Percentiles rank a stretch among this genome's conserved stretches.
These are phyloP conservation scores for Suillus paluster DNA, from an alignment of 768 basidiomycete species.

Conservation along the genomic window DNA sequence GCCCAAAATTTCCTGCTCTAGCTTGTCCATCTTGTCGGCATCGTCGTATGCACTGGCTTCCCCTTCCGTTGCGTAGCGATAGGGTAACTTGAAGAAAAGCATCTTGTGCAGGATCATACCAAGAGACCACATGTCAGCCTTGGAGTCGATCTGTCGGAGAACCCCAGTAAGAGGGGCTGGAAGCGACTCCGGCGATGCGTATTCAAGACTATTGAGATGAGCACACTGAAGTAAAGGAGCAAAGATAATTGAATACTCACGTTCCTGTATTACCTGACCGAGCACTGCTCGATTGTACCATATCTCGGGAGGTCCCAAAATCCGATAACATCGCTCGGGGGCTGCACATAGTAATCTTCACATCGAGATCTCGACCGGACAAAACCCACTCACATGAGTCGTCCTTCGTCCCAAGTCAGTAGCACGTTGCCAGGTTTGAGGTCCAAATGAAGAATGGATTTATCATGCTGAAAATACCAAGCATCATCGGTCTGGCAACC, in stretches of 20 bases:
- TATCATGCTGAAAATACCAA: slow-evolving; percentile 60
- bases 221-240: not conserved
- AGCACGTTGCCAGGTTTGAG: slow-evolving; percentile 94
- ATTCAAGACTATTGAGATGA: slow-evolving; percentile 65
- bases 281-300: slow-evolving; percentile 67
- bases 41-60: slow-evolving; percentile 57
- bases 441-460: slow-evolving; percentile 89
- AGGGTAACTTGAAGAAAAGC: slow-evolving; percentile 89
- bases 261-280: slow-evolving; percentile 97
- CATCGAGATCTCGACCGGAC: slow-evolving; percentile 1
- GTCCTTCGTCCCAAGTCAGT: slow-evolving; percentile 88
- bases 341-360: slow-evolving; percentile 40
- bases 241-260: slow-evolving; percentile 45
- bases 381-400: slow-evolving; percentile 62
- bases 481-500: slow-evolving; percentile 13
- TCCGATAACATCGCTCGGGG: slow-evolving; percentile 95
- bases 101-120: slow-evolving; percentile 96
- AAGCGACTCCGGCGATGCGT: slow-evolving; percentile 87
- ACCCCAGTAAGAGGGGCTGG: slow-evolving; percentile 66
- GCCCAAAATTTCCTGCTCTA: slow-evolving; percentile 72
- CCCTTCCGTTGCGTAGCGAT: slow-evolving; percentile 68
- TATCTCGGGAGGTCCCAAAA: slow-evolving; percentile 93
- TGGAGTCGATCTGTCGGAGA: slow-evolving; percentile 77
- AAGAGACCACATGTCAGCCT: slow-evolving; percentile 96
- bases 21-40: slow-evolving; percentile 62